Percentiles rank a stretch among this genome's conserved stretches.
Conservation (phyloP, 495 filamentous ascomycete genomes). For the Lophium mytilinum region DNA sequence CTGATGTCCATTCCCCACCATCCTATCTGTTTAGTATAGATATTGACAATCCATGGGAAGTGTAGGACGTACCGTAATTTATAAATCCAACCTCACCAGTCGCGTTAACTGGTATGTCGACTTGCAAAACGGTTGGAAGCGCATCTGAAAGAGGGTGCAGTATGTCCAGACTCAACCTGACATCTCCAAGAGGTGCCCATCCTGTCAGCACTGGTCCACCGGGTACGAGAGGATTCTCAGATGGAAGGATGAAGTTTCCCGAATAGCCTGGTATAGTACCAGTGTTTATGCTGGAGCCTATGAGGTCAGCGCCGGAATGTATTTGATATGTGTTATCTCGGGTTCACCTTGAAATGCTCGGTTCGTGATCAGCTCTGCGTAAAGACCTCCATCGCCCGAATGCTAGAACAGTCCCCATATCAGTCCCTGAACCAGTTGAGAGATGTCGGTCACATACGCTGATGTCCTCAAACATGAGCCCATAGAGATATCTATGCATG, state of each 20-base stretch:
- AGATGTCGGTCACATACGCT: not conserved
- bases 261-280: not conserved
- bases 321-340: not conserved
- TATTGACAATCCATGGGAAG: too few species aligned
- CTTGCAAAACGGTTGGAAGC: slow-evolving; percentile 14
- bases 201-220: slow-evolving; percentile 14
- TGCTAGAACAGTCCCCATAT: not conserved
- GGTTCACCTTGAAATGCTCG: slow-evolving; percentile 26
- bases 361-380: slow-evolving; percentile 27
- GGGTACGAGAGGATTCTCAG: not conserved
- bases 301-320: not conserved
- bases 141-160: slow-evolving; percentile 22
- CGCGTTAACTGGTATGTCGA: slow-evolving; percentile 15
- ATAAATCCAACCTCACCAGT: slow-evolving; percentile 23
- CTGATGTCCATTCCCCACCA: slow-evolving; percentile 27
- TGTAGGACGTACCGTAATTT: not conserved
- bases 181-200: slow-evolving; percentile 14
- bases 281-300: not conserved
- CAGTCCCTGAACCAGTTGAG: not conserved
- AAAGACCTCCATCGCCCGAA: slow-evolving; percentile 27
- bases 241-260: not conserved
- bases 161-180: slow-evolving; percentile 8
- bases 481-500: not conserved
- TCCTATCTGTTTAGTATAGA: not conserved
- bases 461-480: not conserved